These are phyloP conservation scores for Carex scoparia DNA, from an alignment of 176 grass and related monocot species.

Conservation along the genomic window DNA sequence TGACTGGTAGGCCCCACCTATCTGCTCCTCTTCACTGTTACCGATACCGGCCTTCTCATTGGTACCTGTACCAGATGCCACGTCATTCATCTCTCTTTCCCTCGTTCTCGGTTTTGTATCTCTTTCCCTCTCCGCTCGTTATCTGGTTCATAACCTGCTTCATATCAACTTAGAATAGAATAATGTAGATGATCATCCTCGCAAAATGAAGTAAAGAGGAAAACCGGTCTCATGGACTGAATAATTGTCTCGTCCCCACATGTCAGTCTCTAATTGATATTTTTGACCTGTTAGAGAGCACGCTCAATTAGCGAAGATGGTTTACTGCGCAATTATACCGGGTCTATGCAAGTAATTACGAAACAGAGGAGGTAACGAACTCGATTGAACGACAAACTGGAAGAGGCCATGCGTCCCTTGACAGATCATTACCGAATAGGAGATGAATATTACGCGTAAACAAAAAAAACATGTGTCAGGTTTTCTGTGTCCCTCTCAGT, in stretches of 20 bases:
- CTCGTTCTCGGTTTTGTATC: background rate
- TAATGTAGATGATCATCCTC: background rate
- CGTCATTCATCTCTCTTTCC: background rate
- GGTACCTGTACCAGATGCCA: constrained; percentile 3
- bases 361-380: constrained; percentile 5
- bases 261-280: background rate
- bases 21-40: background rate
- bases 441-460: background rate
- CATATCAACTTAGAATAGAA: background rate
- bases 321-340: background rate
- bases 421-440: background rate
- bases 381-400: background rate
- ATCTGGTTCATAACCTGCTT: background rate
- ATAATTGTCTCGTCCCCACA: background rate
- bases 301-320: background rate
- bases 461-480: background rate
- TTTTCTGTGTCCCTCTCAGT: background rate
- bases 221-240: background rate
- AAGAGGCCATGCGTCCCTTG: background rate
- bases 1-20: background rate
- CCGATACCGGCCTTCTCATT: background rate
- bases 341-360: background rate
- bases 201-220: background rate
- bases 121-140: background rate
- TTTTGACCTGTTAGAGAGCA: background rate